Percentiles rank a stretch among this genome's conserved stretches.
These are phyloP conservation scores for Termitomyces sp. DNA, from an alignment of 768 basidiomycete genomes.

Conservation along the genomic window DNA sequence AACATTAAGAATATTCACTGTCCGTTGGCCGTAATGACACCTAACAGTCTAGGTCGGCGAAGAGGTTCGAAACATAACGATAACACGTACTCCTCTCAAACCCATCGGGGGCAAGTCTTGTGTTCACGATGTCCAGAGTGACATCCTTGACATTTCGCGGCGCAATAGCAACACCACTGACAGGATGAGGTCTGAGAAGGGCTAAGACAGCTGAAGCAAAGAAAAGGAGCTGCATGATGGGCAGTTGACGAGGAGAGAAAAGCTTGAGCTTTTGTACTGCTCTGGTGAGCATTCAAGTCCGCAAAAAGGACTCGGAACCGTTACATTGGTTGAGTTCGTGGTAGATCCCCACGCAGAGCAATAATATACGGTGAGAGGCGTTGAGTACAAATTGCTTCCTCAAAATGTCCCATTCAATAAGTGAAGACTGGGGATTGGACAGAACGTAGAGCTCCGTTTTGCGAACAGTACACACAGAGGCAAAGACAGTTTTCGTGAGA, in stretches of 20 bases:
- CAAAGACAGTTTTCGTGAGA: slow-evolving; percentile 8
- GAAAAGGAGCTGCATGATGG: slow-evolving; percentile 11
- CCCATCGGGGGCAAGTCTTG: slow-evolving; percentile 17
- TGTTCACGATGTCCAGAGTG: slow-evolving; percentile 18
- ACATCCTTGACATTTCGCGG: slow-evolving; percentile 2
- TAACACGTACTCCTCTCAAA: slow-evolving; percentile 16
- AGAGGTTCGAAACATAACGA: neutral
- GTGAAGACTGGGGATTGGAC: slow-evolving; percentile 8
- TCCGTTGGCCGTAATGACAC: slow-evolving; percentile 9
- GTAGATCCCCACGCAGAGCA: neutral
- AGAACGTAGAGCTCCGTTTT: neutral
- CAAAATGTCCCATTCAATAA: slow-evolving; percentile 6
- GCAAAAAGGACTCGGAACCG: slow-evolving; percentile 11
- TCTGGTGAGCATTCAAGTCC: neutral
- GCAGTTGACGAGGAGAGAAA: slow-evolving; percentile 5
- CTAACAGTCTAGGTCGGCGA: neutral
- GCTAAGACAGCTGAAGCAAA: slow-evolving; percentile 7
- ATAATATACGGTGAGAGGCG: slow-evolving; percentile 7
- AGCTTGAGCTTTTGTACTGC: slow-evolving; percentile 8
- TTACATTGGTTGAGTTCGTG: neutral
- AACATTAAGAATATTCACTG: neutral
- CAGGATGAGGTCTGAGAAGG: slow-evolving; percentile 9
- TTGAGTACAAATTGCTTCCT: neutral
- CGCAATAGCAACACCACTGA: neutral
- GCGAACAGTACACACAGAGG: neutral